Percentiles rank a stretch among this genome's conserved stretches.
Evolutionary conservation across 2,329 filamentous ascomycete genomes (phyloP).

Genomic region (Penicillium sp.): DNA sequence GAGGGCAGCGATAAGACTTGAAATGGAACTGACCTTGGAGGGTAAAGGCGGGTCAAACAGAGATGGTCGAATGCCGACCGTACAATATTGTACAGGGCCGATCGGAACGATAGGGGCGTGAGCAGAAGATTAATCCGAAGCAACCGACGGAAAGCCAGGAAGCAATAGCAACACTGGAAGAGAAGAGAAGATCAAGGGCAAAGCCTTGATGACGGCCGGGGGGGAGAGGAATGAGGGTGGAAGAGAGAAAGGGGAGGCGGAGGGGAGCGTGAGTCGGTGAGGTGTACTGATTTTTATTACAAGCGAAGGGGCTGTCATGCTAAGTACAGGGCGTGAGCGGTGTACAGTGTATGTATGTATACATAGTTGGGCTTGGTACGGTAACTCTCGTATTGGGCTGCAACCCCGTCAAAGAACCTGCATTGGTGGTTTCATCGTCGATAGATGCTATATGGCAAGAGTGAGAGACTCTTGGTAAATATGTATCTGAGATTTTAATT

Average conservation of each 20-base stretch:
- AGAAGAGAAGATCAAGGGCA: conserved; percentile 26
- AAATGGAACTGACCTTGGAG: conserved; percentile 7
- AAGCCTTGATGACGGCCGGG: conserved; percentile 27
- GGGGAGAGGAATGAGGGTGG: conserved; percentile 15
- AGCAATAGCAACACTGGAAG: conserved; percentile 11
- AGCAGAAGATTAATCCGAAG: background rate
- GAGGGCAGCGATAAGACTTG: conserved; percentile 2
- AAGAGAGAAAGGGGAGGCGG: conserved; percentile 20
- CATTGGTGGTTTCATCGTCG: too few relatives aligned
- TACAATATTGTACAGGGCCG: background rate
- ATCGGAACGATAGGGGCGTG: background rate
- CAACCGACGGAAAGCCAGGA: background rate
- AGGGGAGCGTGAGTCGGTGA: conserved; percentile 31
- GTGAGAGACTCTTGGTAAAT: too few relatives aligned
- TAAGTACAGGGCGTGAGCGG: too few relatives aligned
- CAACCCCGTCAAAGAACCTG: background rate
- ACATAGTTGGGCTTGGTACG: conserved; percentile 1
- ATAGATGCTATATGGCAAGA: too few relatives aligned
- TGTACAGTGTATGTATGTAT: background rate
- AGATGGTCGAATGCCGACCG: conserved; percentile 3
- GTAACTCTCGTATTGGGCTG: conserved; percentile 21
- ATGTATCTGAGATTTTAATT: too few relatives aligned
- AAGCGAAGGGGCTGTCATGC: conserved; percentile 28
- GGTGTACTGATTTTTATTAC: conserved; percentile 25
- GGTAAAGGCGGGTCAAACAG: conserved; percentile 5